phyloP scores from a whole-genome alignment of 345 rosid species.

The Citrus sinensis region DNA sequence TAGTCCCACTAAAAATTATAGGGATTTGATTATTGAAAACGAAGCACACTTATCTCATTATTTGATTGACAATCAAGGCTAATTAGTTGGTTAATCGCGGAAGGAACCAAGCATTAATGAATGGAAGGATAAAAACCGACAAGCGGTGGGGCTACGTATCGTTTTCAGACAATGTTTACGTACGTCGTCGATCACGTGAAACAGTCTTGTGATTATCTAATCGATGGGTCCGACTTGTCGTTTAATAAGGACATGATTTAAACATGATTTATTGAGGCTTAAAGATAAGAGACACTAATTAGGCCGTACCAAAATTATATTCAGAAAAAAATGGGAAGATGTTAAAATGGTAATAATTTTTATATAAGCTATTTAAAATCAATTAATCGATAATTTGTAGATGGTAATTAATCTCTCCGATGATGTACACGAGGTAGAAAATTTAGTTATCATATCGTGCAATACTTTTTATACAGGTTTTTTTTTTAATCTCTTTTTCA shows the following conservation, averaged over 20 bases:
- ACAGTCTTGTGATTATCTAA: constrained; percentile 11
- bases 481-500: too few relatives aligned
- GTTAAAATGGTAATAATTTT: not conserved
- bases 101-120: constrained; percentile 14
- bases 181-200: constrained; percentile 32
- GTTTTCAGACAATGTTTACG: constrained; percentile 2
- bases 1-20: not conserved
- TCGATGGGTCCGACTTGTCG: constrained; percentile 26
- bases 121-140: constrained; percentile 28
- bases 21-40: not conserved
- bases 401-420: too few relatives aligned
- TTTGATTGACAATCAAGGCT: not conserved
- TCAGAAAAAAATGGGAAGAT: not conserved
- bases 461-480: too few relatives aligned
- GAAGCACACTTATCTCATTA: not conserved
- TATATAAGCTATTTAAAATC: not conserved
- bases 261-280: constrained; percentile 20
- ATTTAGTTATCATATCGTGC: too few relatives aligned
- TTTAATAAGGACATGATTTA: not conserved
- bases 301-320: not conserved
- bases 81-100: not conserved
- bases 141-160: constrained; percentile 15
- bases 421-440: too few relatives aligned
- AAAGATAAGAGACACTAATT: not conserved
- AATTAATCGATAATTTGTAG: too few relatives aligned